These are phyloP conservation scores for Thyridium curvatum DNA, from an alignment of 2,329 filamentous ascomycete genomes.

Conservation along the genomic window DNA sequence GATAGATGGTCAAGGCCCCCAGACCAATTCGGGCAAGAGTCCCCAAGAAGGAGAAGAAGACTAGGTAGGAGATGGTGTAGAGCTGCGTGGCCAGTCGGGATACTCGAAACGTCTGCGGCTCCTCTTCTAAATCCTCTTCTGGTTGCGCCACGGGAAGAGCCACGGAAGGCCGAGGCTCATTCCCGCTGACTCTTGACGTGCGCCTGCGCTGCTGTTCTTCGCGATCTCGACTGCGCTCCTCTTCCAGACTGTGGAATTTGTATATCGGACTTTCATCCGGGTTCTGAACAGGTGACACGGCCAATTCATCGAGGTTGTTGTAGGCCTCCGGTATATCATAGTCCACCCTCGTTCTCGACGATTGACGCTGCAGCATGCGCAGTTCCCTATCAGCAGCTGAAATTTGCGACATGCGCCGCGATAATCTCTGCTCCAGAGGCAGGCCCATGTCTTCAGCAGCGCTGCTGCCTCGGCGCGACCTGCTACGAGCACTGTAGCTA, in stretches of 20 bases:
- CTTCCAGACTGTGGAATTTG: conserved; percentile 31
- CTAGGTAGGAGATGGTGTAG: conserved; percentile 73
- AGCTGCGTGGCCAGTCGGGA: conserved; percentile 50
- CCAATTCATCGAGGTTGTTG: conserved; percentile 35
- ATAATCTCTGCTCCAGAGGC: neutral
- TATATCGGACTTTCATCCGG: conserved; percentile 27
- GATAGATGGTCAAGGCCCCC: conserved; percentile 72
- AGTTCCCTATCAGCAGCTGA: conserved; percentile 6
- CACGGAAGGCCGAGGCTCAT: neutral
- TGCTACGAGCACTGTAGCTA: neutral
- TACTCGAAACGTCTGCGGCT: conserved; percentile 12
- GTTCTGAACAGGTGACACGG: conserved; percentile 36
- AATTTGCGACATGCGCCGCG: conserved; percentile 2
- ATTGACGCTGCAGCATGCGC: conserved; percentile 9
- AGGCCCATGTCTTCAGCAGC: neutral
- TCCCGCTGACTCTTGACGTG: neutral
- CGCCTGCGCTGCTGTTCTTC: conserved; percentile 7
- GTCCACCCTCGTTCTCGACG: conserved; percentile 8
- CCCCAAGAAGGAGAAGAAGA: conserved; percentile 80
- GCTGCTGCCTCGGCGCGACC: neutral
- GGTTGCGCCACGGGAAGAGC: neutral
- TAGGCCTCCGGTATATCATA: conserved; percentile 32
- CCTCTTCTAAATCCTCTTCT: neutral
- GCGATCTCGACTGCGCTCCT: conserved; percentile 19
- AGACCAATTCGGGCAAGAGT: conserved; percentile 78